Conservation (phyloP, 2,329 filamentous ascomycete species). For the Phialophora verrucosa region DNA sequence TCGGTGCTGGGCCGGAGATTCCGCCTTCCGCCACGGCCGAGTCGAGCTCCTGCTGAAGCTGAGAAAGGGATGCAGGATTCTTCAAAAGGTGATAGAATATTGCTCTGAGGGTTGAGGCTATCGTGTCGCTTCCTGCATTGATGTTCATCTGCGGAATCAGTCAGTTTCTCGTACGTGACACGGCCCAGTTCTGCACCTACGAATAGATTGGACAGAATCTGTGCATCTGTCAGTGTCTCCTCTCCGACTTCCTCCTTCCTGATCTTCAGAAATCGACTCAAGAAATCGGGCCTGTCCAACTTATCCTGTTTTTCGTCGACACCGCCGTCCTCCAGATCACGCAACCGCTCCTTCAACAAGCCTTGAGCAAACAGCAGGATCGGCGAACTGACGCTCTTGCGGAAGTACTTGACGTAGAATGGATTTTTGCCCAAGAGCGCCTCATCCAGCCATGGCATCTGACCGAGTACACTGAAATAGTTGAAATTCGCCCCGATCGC, state of each 20-base stretch:
- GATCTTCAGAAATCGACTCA: conserved; percentile 38
- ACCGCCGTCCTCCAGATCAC: conserved; percentile 22
- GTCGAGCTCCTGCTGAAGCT: conserved; percentile 42
- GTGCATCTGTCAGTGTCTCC: conserved; percentile 32
- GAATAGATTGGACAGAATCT: conserved; percentile 36
- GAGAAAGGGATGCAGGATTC: conserved; percentile 53
- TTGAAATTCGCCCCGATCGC: conserved; percentile 42
- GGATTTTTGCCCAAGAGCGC: conserved; percentile 45
- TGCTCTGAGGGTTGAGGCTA: conserved; percentile 72
- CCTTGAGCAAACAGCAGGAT: conserved; percentile 35
- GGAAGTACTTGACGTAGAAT: conserved; percentile 37
- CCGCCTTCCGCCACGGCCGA: conserved; percentile 36
- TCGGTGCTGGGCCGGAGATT: conserved; percentile 41
- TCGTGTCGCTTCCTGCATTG: conserved; percentile 75
- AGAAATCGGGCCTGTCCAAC: conserved; percentile 37
- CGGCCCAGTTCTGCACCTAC: conserved; percentile 11
- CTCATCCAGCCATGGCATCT: conserved; percentile 48
- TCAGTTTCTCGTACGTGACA: neutral
- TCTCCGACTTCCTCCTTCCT: conserved; percentile 29
- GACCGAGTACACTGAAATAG: conserved; percentile 42
- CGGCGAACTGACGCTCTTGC: conserved; percentile 33
- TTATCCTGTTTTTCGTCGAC: conserved; percentile 21
- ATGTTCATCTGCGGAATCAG: conserved; percentile 40
- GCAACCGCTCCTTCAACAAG: conserved; percentile 34
- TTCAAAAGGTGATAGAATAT: conserved; percentile 78